Evolutionary conservation across 2,329 filamentous ascomycete genomes (phyloP), one percentile per base, ranked within the genome.

Genomic region (Thermoascus crustaceus): DNA sequence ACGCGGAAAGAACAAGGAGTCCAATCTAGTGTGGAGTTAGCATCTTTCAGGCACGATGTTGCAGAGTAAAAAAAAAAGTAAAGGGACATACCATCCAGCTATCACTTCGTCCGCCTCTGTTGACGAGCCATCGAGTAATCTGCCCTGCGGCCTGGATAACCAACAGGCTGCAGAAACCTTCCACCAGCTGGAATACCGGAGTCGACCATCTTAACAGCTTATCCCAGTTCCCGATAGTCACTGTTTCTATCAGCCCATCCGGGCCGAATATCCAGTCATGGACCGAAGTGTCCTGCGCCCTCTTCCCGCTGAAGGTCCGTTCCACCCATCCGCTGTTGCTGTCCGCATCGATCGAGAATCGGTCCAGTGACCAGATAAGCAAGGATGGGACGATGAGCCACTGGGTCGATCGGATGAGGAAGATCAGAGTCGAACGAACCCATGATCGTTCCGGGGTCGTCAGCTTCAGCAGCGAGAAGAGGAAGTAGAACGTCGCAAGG

Each of bases 91-190:
- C 86, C 77, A 96, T 85, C 91, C 89, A 96, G 43, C 81, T 93
- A 65, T 98, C 91, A 53, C 88, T 93, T 53, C 86, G 78, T 52
- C 89, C 87, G 45, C 69, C 67, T 52, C 84, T 73, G 64, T 96
- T 96, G 37, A 96, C 89, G 19, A 96, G 75, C 81, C 87, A 96
- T 60, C 85, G 76, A 13, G 91, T 94, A 46, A 96, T 87, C 60
- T 95, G 89, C 0, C 91, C 91, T 9, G 85, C 82, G 11, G 88
- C 86, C 63, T 98, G 91, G 39, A 98, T 96, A 45, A 96, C 88
- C 38, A 96, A 68, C 50, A 98, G 67, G 54, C 86, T 96, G 69
- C 91, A 96, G 66, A 98, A 98, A 5, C 91, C 91, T 62, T 98
- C 91, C 34, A 84, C 77, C 6, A 98, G 71, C 65, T 98, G 91